Base-by-base conservation (phyloP, 352 stramenopile species). In the Lagenidium giganteum region DNA sequence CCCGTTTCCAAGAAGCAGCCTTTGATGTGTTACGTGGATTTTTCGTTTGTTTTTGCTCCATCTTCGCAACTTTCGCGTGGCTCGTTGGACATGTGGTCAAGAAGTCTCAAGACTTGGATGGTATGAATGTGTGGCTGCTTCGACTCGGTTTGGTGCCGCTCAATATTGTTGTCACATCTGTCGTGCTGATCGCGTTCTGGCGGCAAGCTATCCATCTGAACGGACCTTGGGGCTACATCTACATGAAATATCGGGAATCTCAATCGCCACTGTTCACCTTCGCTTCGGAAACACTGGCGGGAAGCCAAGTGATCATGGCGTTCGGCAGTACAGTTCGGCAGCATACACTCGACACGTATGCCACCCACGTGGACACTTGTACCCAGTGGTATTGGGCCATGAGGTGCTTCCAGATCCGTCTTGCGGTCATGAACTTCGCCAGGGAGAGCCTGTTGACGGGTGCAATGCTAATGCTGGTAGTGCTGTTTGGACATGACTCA, bases 41-140 rank as follows among this genome's bases (percentile, higher is more conserved):
- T 26, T 66, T 66, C 26, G 62, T 53, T 11, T 56, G 47, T 8
- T 68, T 60, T 17, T 72, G 62, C 26, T 51, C 54, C 20, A 38
- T 67, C 8, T 68, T 72, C 32, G 62, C 62, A 12, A 66, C 57
- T 11, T 34, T 68, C 16, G 58, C 40, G 4, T 72, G 62, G 62
- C 56, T 72, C 34, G 66, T 45, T 14, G 62, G 62, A 6, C 62
- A 72, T 30, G 28, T 66, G 1, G 33, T 72, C 27, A 67, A 72
- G 34, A 44, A 30, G 8, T 46, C 28, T 13, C 22, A 14, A n/a
- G 13, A 21, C 13, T 26, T 6, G 8, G 26, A 13, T 14, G 32
- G 1, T 31, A 21, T 34, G 14, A 45, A 23, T 9, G 17, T 57
- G 12, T 72, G 62, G 62, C 35, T 64, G 26, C 21, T 55, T 5